A percentile compares a stretch with the other conserved stretches of the same genome.
Evolutionary conservation across 2,329 filamentous ascomycete genomes (phyloP).

Genomic region (Calonectria pauciramosa): DNA sequence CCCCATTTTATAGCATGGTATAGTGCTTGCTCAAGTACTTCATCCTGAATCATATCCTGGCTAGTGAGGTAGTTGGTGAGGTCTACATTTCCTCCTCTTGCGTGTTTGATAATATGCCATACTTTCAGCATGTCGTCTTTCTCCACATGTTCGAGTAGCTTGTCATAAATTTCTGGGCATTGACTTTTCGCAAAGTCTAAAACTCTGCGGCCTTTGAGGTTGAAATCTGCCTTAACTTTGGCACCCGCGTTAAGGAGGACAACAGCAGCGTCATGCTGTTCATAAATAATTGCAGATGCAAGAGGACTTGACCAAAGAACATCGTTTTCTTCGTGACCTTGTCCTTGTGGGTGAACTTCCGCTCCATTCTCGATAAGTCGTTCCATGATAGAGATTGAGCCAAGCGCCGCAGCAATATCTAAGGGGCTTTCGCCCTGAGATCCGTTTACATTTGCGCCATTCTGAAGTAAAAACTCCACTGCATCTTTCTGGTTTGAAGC

Average conservation of each 20-base stretch:
- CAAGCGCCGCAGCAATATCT: not conserved
- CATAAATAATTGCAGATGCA: not conserved
- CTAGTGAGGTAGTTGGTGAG: not conserved
- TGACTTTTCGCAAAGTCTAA: not conserved
- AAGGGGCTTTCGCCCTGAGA: not conserved
- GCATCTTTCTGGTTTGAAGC: not conserved
- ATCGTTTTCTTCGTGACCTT: not conserved
- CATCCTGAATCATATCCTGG: not conserved
- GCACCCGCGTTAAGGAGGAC: not conserved
- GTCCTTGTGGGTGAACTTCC: not conserved
- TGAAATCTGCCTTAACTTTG: not conserved
- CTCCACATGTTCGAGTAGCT: not conserved
- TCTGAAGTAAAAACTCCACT: not conserved
- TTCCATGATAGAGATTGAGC: not conserved
- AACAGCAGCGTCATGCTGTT: not conserved
- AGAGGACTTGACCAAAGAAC: not conserved
- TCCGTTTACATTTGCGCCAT: not conserved
- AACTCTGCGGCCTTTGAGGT: accelerated
- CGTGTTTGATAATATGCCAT: not conserved
- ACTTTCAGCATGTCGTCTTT: not conserved
- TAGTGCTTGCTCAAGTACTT: not conserved
- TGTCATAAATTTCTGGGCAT: not conserved
- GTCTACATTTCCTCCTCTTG: not conserved
- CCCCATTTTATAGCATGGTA: not conserved
- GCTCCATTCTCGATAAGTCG: not conserved